Evolutionary conservation across 2,329 filamentous ascomycete species (phyloP).

Genomic region (Xylaria sp.): DNA sequence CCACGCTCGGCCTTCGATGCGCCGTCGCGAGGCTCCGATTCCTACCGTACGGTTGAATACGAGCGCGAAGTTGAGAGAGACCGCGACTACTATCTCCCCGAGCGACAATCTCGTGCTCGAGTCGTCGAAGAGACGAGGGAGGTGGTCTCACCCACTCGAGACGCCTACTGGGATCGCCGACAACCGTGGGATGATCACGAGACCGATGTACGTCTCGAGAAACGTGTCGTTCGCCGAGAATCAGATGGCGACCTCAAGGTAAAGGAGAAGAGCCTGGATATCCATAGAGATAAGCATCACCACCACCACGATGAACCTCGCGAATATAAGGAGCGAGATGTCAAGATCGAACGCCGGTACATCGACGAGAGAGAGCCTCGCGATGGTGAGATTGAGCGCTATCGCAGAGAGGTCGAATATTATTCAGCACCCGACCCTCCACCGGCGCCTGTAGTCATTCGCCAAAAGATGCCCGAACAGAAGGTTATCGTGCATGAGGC

Average conservation of each 20-base stretch:
- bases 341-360: slow-evolving; percentile 49
- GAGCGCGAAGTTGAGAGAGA: slow-evolving; percentile 49
- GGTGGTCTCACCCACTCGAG: slow-evolving; percentile 45
- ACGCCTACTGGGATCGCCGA: slow-evolving; percentile 59
- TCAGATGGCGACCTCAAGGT: slow-evolving; percentile 63
- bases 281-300: slow-evolving; percentile 40
- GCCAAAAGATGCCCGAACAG: slow-evolving; percentile 66
- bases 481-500: slow-evolving; percentile 71
- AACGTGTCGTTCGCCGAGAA: slow-evolving; percentile 55
- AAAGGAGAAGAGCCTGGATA: slow-evolving; percentile 64
- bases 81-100: slow-evolving; percentile 42
- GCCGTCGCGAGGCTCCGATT: slow-evolving; percentile 44
- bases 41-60: slow-evolving; percentile 51
- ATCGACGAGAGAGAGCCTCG: slow-evolving; percentile 45
- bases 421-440: slow-evolving; percentile 64
- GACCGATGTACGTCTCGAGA: slow-evolving; percentile 57
- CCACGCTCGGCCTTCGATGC: slow-evolving; percentile 63
- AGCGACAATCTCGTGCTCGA: slow-evolving; percentile 45
- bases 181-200: slow-evolving; percentile 53
- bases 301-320: slow-evolving; percentile 41
- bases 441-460: slow-evolving; percentile 65
- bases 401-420: slow-evolving; percentile 72
- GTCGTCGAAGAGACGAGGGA: slow-evolving; percentile 58
- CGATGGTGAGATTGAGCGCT: slow-evolving; percentile 64
- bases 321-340: slow-evolving; percentile 47